These are phyloP conservation scores for Coix lacrymajobi DNA, from an alignment of 176 grass and related monocot genomes.

Conservation along the genomic window DNA sequence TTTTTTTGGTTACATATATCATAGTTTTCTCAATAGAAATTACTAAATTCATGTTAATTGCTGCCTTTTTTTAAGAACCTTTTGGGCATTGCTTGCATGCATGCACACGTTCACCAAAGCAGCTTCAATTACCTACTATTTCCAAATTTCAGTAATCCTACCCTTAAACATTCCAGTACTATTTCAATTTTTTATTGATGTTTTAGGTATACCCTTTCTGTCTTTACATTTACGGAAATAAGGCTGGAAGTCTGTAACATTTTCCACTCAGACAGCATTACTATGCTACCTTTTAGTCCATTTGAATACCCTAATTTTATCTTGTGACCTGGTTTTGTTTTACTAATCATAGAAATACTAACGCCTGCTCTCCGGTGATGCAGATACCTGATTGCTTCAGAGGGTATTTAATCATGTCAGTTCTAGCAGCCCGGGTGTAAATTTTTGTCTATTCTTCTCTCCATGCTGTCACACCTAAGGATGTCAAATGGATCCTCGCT, in stretches of 20 bases:
- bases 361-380: neutral
- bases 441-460: conserved; percentile 12
- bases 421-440: neutral
- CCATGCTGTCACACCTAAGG: neutral
- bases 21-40: neutral
- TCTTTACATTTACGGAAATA: too few relatives aligned
- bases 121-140: too few relatives aligned
- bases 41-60: neutral
- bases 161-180: too few relatives aligned
- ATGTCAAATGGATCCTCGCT: neutral
- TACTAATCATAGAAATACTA: neutral
- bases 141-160: too few relatives aligned
- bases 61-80: too few relatives aligned
- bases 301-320: neutral
- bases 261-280: neutral
- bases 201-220: too few relatives aligned
- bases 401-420: neutral
- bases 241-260: too few relatives aligned
- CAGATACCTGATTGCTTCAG: neutral
- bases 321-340: neutral
- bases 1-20: neutral
- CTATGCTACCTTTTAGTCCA: neutral
- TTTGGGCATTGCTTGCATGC: too few relatives aligned
- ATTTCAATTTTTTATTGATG: too few relatives aligned
- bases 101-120: neutral